A percentile compares a stretch with the other conserved stretches of the same genome.
Conservation (phyloP, 441 rosid genomes). For the Adansonia rubrostipa region DNA sequence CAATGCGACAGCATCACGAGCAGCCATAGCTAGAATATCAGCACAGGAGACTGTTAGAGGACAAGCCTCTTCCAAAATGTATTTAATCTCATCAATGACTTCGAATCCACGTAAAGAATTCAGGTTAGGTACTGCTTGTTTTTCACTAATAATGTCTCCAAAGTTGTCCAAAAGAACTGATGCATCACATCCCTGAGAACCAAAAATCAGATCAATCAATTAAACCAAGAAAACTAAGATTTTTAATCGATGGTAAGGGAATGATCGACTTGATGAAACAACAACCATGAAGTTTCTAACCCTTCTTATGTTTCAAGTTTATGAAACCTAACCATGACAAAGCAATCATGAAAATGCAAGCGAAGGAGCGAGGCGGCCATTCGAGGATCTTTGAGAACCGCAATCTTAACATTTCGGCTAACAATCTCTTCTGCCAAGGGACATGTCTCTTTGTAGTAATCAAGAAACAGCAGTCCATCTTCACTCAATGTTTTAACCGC, state of each 20-base stretch:
- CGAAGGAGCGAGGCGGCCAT: slow-evolving; percentile 86
- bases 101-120: slow-evolving; percentile 74
- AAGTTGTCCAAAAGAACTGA: slow-evolving; percentile 68
- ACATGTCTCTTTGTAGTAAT: slow-evolving; percentile 74
- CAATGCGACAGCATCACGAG: slow-evolving; percentile 70
- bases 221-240: not conserved
- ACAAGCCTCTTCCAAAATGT: slow-evolving; percentile 71
- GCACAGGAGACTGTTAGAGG: slow-evolving; percentile 79
- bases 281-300: not conserved
- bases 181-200: slow-evolving; percentile 77
- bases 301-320: not conserved
- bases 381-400: slow-evolving; percentile 68
- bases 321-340: slow-evolving; percentile 58
- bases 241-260: not conserved
- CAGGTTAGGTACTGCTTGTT: slow-evolving; percentile 65
- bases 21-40: slow-evolving; percentile 70
- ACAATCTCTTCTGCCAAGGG: slow-evolving; percentile 73
- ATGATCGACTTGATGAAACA: not conserved
- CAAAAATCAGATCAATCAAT: not conserved
- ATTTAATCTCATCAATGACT: slow-evolving; percentile 73
- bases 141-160: slow-evolving; percentile 71
- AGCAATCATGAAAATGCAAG: slow-evolving; percentile 86
- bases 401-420: slow-evolving; percentile 57
- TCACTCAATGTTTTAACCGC: slow-evolving; percentile 16
- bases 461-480: slow-evolving; percentile 39